phyloP scores from a whole-genome alignment of 768 basidiomycete genomes.

The Lanmaoa rubissima region DNA sequence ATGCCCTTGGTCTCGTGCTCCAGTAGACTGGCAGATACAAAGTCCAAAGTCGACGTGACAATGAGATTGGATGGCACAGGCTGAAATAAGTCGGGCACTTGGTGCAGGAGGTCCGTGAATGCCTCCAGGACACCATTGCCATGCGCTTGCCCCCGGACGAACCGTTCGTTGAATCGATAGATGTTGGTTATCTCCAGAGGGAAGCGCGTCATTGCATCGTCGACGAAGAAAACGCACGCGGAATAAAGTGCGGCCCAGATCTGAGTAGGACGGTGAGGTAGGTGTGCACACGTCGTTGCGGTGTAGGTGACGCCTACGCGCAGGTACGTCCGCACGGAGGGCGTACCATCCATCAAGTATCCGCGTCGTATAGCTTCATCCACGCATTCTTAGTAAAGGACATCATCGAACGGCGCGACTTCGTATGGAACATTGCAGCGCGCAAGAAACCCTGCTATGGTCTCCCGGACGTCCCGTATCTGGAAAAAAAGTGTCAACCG shows the following conservation, averaged over 20 bases:
- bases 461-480: neutral
- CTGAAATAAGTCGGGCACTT: constrained; percentile 26
- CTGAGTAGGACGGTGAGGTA: constrained; percentile 23
- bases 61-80: constrained; percentile 32
- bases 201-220: constrained; percentile 32
- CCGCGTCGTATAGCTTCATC: neutral
- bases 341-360: neutral
- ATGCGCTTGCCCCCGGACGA: constrained; percentile 27
- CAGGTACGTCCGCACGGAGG: constrained; percentile 1
- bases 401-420: neutral
- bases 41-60: constrained; percentile 33
- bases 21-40: constrained; percentile 31
- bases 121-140: constrained; percentile 30
- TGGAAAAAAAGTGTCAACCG: neutral
- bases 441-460: neutral
- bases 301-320: neutral
- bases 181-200: constrained; percentile 16
- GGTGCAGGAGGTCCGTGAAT: constrained; percentile 27
- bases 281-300: constrained; percentile 23
- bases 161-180: constrained; percentile 32
- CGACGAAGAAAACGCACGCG: constrained; percentile 31
- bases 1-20: constrained; percentile 28
- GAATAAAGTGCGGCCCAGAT: constrained; percentile 38
- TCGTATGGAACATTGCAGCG: neutral
- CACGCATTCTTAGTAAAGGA: neutral